Conservation (phyloP, 2,329 filamentous ascomycete species). For the Exutisphaerella laricina region DNA sequence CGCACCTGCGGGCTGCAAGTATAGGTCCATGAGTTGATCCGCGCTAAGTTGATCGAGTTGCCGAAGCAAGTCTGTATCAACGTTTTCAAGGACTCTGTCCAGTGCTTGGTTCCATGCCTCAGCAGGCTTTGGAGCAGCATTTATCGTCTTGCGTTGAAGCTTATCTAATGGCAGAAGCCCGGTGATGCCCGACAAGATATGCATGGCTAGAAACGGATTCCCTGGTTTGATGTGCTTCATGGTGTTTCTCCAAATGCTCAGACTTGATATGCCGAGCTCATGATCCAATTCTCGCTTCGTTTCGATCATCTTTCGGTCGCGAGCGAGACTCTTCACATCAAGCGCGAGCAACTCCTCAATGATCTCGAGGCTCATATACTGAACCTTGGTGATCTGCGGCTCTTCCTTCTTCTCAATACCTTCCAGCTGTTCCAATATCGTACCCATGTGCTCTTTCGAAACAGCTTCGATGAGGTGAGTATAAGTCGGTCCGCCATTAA, state of each 20-base stretch:
- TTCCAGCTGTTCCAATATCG: conserved; percentile 27
- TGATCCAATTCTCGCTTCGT: conserved; percentile 58
- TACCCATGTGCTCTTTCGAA: conserved; percentile 25
- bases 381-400: conserved; percentile 29
- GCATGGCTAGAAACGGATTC: conserved; percentile 66
- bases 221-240: conserved; percentile 61
- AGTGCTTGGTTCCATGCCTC: conserved; percentile 74
- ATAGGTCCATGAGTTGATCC: conserved; percentile 63
- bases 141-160: conserved; percentile 45
- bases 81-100: conserved; percentile 53
- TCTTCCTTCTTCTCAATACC: conserved; percentile 30
- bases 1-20: conserved; percentile 61
- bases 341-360: conserved; percentile 62
- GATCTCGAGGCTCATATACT: conserved; percentile 55
- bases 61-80: conserved; percentile 70
- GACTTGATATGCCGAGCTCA: conserved; percentile 63
- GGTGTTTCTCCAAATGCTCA: conserved; percentile 72
- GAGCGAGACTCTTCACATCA: conserved; percentile 64
- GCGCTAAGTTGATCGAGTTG: conserved; percentile 70
- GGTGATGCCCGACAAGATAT: conserved; percentile 64
- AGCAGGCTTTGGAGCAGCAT: conserved; percentile 49
- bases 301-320: conserved; percentile 63
- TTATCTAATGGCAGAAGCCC: conserved; percentile 70
- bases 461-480: conserved; percentile 29
- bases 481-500: conserved; percentile 28